Evolutionary conservation across 1,284 basidiomycete genomes (phyloP).

Genomic region (Gymnopus androsaceus): DNA sequence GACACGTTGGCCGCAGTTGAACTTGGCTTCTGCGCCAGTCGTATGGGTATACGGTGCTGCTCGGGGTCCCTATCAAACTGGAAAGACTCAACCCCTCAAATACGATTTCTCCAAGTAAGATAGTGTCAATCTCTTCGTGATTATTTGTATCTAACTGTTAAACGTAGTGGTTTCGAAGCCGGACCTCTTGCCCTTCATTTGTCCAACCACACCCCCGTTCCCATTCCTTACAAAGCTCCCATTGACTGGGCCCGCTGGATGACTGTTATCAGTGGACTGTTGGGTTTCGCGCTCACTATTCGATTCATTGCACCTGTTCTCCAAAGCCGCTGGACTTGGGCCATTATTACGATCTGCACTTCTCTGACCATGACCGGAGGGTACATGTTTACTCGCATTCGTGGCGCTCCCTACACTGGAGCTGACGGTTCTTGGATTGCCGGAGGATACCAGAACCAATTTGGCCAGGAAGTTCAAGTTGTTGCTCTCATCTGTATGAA

Average conservation of each 20-base stretch:
- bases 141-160: constrained; percentile 4
- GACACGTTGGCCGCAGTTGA: constrained; percentile 38
- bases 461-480: constrained; percentile 91
- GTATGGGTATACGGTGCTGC: constrained; percentile 78
- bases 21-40: constrained; percentile 81
- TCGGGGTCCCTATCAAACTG: constrained; percentile 65
- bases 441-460: constrained; percentile 87
- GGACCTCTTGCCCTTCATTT: constrained; percentile 77
- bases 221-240: constrained; percentile 74
- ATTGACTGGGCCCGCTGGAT: constrained; percentile 66
- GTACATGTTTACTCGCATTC: constrained; percentile 97
- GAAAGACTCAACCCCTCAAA: no score
- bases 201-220: constrained; percentile 68
- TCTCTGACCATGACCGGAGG: constrained; percentile 87
- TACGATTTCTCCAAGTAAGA: constrained; percentile 76
- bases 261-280: constrained; percentile 42
- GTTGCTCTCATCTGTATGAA: constrained; percentile 83
- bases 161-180: constrained; percentile 75
- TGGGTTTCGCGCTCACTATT: constrained; percentile 50
- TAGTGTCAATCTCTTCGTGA: neutral
- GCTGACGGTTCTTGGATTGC: constrained; percentile 80
- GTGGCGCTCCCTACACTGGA: constrained; percentile 75
- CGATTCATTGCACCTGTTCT: constrained; percentile 72
- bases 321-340: constrained; percentile 82
- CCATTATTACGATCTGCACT: constrained; percentile 58